These are phyloP conservation scores for Plasmopara viticola DNA, from an alignment of 352 stramenopile genomes.

Conservation along the genomic window DNA sequence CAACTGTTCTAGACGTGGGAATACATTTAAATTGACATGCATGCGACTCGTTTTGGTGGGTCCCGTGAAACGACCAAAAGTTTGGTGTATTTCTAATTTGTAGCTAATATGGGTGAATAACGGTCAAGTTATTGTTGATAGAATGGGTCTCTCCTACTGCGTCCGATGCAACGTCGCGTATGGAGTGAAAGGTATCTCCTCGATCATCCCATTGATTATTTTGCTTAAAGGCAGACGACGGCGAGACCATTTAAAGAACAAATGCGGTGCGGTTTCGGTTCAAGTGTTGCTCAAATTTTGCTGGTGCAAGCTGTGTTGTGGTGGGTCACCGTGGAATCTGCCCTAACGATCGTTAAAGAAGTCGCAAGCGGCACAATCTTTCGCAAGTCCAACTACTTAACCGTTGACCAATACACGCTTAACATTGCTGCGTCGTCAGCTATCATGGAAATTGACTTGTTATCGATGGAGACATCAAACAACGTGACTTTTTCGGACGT, in stretches of 20 bases:
- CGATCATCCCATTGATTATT: neutral
- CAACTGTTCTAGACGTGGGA: neutral
- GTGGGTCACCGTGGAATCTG: constrained; percentile 9
- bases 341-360: constrained; percentile 32
- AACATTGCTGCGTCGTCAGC: constrained; percentile 30
- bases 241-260: neutral
- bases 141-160: constrained; percentile 1
- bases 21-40: neutral
- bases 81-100: constrained; percentile 3
- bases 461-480: constrained; percentile 53
- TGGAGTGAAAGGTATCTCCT: constrained; percentile 3
- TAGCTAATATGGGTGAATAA: no score
- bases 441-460: constrained; percentile 56
- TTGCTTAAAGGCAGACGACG: neutral
- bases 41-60: neutral
- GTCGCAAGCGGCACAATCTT: constrained; percentile 52
- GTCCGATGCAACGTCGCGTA: constrained; percentile 3
- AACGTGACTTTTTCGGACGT: constrained; percentile 41
- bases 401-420: constrained; percentile 58
- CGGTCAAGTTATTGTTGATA: no score
- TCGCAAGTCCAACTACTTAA: constrained; percentile 36
- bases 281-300: constrained; percentile 1
- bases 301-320: constrained; percentile 13
- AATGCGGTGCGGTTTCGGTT: no score
- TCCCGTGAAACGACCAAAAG: constrained; percentile 1